Conservation (phyloP, 495 filamentous ascomycete species). For the Xylaria grammica region DNA sequence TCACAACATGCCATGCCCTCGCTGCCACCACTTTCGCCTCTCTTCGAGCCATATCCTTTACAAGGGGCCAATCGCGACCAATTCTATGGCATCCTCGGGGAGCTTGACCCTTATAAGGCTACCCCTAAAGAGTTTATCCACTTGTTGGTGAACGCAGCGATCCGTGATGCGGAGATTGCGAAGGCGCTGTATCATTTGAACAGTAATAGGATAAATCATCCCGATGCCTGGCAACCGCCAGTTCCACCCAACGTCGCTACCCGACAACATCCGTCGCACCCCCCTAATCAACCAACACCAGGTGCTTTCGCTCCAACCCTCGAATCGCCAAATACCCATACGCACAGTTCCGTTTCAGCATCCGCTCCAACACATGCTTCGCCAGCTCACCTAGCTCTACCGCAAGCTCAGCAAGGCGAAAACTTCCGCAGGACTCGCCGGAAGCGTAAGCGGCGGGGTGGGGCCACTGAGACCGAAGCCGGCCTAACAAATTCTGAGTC, state of each 20-base stretch:
- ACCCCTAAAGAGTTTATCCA: conserved; percentile 16
- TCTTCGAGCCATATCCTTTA: conserved; percentile 3
- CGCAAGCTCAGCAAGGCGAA: background rate
- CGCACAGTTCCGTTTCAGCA: background rate
- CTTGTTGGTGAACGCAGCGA: conserved; percentile 9
- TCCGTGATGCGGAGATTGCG: background rate
- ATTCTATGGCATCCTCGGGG: conserved; percentile 13
- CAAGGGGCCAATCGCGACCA: background rate
- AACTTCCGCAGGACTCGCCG: background rate
- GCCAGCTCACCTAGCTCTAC: too few species aligned
- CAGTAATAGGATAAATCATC: conserved; percentile 9
- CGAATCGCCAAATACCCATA: background rate
- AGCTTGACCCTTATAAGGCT: conserved; percentile 11
- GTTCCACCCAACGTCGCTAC: background rate
- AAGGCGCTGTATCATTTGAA: conserved; percentile 2
- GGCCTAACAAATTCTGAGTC: too few species aligned
- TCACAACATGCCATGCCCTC: background rate
- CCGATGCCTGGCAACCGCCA: background rate
- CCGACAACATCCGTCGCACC: background rate
- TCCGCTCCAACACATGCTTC: too few species aligned
- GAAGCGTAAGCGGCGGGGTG: conserved; percentile 19
- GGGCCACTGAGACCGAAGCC: too few species aligned
- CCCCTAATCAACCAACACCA: background rate
- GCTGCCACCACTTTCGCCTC: background rate
- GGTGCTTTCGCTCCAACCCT: background rate